Conservation (phyloP, 352 stramenopile genomes). For the Globisporangium paroecandrum region DNA sequence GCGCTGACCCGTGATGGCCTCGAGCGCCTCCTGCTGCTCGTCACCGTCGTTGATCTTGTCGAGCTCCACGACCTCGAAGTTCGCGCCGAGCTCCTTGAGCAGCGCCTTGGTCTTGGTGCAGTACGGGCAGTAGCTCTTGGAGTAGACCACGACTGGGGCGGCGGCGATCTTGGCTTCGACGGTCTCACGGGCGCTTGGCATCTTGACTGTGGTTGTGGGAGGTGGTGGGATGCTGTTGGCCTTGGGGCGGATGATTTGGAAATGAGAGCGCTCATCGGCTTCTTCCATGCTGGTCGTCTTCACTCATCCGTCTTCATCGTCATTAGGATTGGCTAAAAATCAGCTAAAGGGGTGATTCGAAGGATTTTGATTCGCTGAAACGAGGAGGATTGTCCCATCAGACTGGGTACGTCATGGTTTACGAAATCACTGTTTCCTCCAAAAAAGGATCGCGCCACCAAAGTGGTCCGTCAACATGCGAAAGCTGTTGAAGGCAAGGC, state of each 20-base stretch:
- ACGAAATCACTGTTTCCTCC: not conserved
- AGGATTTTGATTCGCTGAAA: not conserved
- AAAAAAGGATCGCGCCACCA: not conserved
- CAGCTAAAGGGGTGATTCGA: too few relatives aligned
- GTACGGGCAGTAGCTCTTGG: slow-evolving; percentile 95
- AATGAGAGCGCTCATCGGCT: slow-evolving; percentile 1
- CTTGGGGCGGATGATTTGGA: not conserved
- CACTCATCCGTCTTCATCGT: not conserved
- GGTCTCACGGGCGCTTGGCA: slow-evolving; percentile 60
- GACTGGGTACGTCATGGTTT: not conserved
- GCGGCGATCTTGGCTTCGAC: slow-evolving; percentile 59
- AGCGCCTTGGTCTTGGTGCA: slow-evolving; percentile 79
- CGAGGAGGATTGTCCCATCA: not conserved
- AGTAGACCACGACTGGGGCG: slow-evolving; percentile 80
- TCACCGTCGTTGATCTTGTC: slow-evolving; percentile 46
- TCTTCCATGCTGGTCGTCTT: not conserved
- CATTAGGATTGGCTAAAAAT: not conserved
- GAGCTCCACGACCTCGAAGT: slow-evolving; percentile 61
- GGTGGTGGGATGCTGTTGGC: not conserved
- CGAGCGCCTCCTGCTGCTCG: slow-evolving; percentile 56
- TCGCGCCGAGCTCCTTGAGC: slow-evolving; percentile 48
- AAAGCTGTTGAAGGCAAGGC: not conserved
- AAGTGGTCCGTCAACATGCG: slow-evolving; percentile 9
- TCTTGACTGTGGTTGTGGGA: slow-evolving; percentile 21
- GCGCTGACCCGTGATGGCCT: slow-evolving; percentile 82